Conservation (phyloP, 257 asterid species). For the Jaltomata sinuosa region DNA sequence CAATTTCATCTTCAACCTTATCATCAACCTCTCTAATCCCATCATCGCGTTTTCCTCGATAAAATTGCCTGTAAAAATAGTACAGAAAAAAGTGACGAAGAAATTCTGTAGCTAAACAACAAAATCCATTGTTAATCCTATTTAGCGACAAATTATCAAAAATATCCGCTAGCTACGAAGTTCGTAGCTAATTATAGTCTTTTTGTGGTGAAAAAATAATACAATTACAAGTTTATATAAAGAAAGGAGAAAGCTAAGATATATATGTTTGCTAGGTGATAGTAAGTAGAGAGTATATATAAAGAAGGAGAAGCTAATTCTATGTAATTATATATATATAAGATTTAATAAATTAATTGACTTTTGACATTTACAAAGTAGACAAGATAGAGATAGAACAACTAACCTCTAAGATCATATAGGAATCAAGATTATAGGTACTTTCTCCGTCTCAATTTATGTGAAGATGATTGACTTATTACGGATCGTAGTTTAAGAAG, state of each 20-base stretch:
- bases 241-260: background rate
- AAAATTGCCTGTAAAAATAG: background rate
- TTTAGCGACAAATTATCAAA: no score
- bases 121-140: background rate
- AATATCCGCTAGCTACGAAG: background rate
- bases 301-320: background rate
- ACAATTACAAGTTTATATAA: background rate
- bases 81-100: background rate
- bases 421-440: background rate
- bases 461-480: background rate
- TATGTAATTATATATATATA: background rate
- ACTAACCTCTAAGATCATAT: background rate
- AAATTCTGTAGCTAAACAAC: background rate
- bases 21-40: constrained; percentile 39
- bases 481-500: background rate
- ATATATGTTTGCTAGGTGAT: background rate
- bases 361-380: background rate
- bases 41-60: constrained; percentile 13
- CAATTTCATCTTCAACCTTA: constrained; percentile 42
- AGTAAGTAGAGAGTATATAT: background rate
- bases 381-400: background rate
- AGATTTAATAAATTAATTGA: background rate
- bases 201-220: background rate
- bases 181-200: background rate
- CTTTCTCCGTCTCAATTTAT: background rate